Conservation (phyloP, 352 stramenopile genomes). For the Pseudoperonospora humuli region DNA sequence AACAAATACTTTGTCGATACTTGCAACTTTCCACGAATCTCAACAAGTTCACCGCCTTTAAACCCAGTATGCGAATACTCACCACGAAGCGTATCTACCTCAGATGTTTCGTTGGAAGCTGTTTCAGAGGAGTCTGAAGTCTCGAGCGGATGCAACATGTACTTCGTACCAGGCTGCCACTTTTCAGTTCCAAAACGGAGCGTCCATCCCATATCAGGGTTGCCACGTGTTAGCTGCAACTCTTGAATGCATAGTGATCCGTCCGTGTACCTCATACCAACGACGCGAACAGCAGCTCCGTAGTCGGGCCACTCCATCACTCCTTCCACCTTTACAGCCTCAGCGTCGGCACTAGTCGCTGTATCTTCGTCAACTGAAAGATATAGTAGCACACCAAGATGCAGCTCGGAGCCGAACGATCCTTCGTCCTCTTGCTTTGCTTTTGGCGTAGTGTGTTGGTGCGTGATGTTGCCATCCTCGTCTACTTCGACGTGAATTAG, state of each 20-base stretch:
- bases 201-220: slow-evolving; percentile 83
- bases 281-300: slow-evolving; percentile 56
- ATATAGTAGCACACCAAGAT: slow-evolving; percentile 74
- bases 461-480: slow-evolving; percentile 63
- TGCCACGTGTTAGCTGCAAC: slow-evolving; percentile 69
- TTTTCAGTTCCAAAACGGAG: slow-evolving; percentile 80
- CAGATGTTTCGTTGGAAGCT: slow-evolving; percentile 2
- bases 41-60: slow-evolving; percentile 52
- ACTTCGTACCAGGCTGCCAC: slow-evolving; percentile 85
- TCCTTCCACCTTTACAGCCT: slow-evolving; percentile 40
- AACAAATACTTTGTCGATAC: slow-evolving; percentile 75
- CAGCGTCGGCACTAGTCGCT: background rate
- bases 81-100: slow-evolving; percentile 36
- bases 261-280: slow-evolving; percentile 51
- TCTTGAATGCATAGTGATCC: slow-evolving; percentile 66
- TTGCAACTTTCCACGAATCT: slow-evolving; percentile 55
- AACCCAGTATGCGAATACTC: slow-evolving; percentile 49
- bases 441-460: slow-evolving; percentile 62
- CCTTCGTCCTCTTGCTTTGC: slow-evolving; percentile 66
- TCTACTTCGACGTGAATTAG: slow-evolving; percentile 81
- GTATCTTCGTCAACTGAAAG: slow-evolving; percentile 31
- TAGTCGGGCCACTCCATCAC: slow-evolving; percentile 83
- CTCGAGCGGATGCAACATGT: slow-evolving; percentile 37
- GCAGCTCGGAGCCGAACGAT: slow-evolving; percentile 62
- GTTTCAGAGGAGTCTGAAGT: slow-evolving; percentile 2